Conservation (phyloP, 75 land plant species). For the Gnetum montanum region DNA sequence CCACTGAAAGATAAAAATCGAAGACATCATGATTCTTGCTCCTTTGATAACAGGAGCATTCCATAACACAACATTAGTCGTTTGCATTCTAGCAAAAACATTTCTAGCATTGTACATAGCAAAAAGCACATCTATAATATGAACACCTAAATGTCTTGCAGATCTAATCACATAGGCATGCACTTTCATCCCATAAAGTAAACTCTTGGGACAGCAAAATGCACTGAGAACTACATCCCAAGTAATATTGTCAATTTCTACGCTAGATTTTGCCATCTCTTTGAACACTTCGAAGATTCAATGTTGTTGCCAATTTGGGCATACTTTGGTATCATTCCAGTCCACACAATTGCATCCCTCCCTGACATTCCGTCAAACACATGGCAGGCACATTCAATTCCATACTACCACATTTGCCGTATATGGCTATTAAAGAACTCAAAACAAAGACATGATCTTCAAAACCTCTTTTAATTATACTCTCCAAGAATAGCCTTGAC, state of each 20-base stretch:
- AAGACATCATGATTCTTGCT: not conserved
- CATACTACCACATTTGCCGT: slow-evolving; percentile 44
- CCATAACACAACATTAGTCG: slow-evolving; percentile 8
- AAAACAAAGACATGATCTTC: slow-evolving; percentile 22
- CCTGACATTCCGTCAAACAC: slow-evolving; percentile 19
- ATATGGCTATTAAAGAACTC: slow-evolving; percentile 56
- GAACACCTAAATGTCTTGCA: not conserved
- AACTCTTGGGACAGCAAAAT: not conserved
- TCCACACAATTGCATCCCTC: slow-evolving; percentile 20
- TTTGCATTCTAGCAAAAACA: slow-evolving; percentile 8
- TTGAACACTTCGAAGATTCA: slow-evolving; percentile 15
- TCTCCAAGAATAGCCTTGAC: too few relatives aligned
- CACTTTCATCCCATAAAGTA: slow-evolving; percentile 4
- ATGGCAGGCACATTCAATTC: slow-evolving; percentile 17
- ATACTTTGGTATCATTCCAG: slow-evolving; percentile 17
- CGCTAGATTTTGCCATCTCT: slow-evolving; percentile 8
- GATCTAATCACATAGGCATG: slow-evolving; percentile 7
- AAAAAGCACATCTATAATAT: slow-evolving; percentile 10
- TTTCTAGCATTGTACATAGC: slow-evolving; percentile 16
- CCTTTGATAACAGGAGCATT: slow-evolving; percentile 8
- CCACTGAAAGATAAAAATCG: slow-evolving; percentile 2
- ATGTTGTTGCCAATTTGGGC: slow-evolving; percentile 9
- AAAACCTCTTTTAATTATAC: slow-evolving; percentile 18
- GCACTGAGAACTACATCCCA: slow-evolving; percentile 6
- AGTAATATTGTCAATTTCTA: slow-evolving; percentile 11